Base-by-base conservation (phyloP, 1,139 yeast genomes). In the Lipomyces yarrowii region DNA sequence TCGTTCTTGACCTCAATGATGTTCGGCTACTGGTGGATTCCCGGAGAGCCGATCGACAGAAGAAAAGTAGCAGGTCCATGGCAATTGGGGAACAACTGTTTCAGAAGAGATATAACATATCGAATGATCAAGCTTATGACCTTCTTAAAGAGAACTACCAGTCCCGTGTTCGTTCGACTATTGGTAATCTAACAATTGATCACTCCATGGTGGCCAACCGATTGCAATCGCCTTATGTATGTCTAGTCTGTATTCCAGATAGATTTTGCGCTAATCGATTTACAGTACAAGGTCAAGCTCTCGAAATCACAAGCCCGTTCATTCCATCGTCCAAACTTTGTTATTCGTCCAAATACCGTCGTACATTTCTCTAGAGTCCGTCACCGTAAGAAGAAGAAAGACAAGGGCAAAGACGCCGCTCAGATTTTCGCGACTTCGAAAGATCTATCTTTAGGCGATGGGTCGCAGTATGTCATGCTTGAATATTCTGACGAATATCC, bases 401-500 rank as follows among this genome's bases (percentile, higher is more conserved):
- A 94, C 77, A 88, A 87, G 74, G 97, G 96, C 26, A 91, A 88
- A 75, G 88, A 91, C 13, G 82, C 89, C 11, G 86, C 84, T 64
- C 96, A 92, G 75, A 80, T 93, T 4, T 88, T 93, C 76, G 80
- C 85, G 11, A 83, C 82, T 63, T 85, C 96, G 0, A 80, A 86
- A 1, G 98, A 93, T 76, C 81, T 96, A 67, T 88, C 98, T 0
- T 77, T 89, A 3, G 91, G 96, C 33, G 99, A 96, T 75, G 85
- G 91, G 0, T 91, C 92, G 0, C 86, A 87, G 21, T 83, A 91
- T 33, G 86, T 91, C 67, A 83, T 91, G 62, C 81, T 92, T 82
- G 99, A 96, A 76, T 94, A 92, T 74, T 86, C 96, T 6, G 99
- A 96, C 76, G 97, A 94, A 76, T 84, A 84, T 65, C 99, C 99